phyloP scores from a whole-genome alignment of 305 asterid species.

The Fraxinus greggii region DNA sequence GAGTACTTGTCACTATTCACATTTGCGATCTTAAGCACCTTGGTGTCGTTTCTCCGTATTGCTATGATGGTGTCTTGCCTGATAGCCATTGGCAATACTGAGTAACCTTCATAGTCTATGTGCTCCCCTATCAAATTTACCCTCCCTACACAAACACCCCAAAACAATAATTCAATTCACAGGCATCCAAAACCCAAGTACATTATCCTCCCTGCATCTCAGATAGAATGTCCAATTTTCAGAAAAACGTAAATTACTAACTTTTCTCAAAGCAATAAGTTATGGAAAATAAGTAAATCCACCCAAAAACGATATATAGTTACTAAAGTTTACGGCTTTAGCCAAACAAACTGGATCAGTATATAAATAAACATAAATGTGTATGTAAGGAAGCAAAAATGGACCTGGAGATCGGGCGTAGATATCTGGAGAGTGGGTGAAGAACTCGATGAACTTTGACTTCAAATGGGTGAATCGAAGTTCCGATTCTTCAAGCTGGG shows the following conservation, averaged over 20 bases:
- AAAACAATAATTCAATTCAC: background rate
- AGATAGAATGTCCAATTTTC: background rate
- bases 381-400: background rate
- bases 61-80: slow-evolving; percentile 92
- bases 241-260: background rate
- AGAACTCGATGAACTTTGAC: slow-evolving; percentile 59
- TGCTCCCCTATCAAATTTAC: slow-evolving; percentile 99
- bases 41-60: slow-evolving; percentile 49
- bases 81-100: slow-evolving; percentile 96
- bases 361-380: background rate
- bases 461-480: slow-evolving; percentile 62
- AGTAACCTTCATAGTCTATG: slow-evolving; percentile 95
- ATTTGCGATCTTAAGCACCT: slow-evolving; percentile 64
- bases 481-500: slow-evolving; percentile 75
- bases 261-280: background rate
- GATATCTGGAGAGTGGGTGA: slow-evolving; percentile 70
- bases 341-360: background rate
- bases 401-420: slow-evolving; percentile 88
- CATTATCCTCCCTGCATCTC: background rate
- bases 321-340: background rate
- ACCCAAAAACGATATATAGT: background rate
- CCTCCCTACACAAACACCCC: slow-evolving; percentile 48
- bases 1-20: slow-evolving; percentile 61
- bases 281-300: background rate
- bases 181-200: background rate